Conservation (phyloP, 2,329 filamentous ascomycete species). For the Phyllosticta citriasiana region DNA sequence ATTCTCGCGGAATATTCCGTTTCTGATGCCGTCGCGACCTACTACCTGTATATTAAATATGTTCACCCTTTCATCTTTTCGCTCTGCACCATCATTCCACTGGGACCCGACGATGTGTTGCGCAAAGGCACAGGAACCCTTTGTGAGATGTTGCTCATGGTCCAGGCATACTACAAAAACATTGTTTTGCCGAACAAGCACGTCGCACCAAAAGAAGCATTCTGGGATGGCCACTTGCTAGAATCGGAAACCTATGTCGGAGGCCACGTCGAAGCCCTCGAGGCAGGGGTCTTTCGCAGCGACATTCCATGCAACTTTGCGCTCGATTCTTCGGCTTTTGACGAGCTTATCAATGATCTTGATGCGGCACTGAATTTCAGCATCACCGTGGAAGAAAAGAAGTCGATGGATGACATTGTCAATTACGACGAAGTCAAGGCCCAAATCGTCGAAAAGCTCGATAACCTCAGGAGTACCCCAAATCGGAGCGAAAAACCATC, state of each 20-base stretch:
- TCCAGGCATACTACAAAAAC: conserved; percentile 84
- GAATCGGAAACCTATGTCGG: conserved; percentile 98
- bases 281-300: conserved; percentile 90
- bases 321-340: conserved; percentile 78
- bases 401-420: conserved; percentile 39
- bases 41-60: conserved; percentile 99
- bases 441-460: conserved; percentile 64
- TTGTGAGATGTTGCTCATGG: conserved; percentile 99
- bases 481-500: conserved; percentile 76
- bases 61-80: conserved; percentile 99
- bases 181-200: conserved; percentile 97
- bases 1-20: conserved; percentile 96
- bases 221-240: conserved; percentile 92
- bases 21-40: conserved; percentile 96
- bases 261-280: conserved; percentile 97
- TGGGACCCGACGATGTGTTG: conserved; percentile 84
- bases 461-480: conserved; percentile 67
- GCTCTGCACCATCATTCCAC: conserved; percentile 86
- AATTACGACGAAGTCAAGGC: conserved; percentile 57
- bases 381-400: conserved; percentile 43
- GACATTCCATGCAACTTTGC: conserved; percentile 94
- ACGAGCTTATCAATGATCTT: conserved; percentile 76
- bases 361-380: conserved; percentile 86
- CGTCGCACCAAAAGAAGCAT: conserved; percentile 77
- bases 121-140: conserved; percentile 95